A percentile compares a stretch with the other conserved stretches of the same genome.
These are phyloP conservation scores for Kurtzmaniella fragi DNA, from an alignment of 805 yeast species.

Conservation along the genomic window DNA sequence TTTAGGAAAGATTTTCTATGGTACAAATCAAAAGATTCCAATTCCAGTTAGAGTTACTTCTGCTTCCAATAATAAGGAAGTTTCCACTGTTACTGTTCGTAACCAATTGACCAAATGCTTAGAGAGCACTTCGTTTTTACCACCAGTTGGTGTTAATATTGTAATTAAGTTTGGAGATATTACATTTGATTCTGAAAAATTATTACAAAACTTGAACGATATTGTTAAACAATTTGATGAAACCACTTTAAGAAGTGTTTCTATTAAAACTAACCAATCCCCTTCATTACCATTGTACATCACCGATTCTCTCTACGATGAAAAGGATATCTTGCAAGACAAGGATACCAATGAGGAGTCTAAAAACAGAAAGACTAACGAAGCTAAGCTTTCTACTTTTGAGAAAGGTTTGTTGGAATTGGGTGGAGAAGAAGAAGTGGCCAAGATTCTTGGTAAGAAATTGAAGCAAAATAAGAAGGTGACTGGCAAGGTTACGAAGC, in stretches of 20 bases:
- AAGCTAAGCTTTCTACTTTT: conserved; percentile 48
- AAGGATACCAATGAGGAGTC: conserved; percentile 15
- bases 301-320: conserved; percentile 49
- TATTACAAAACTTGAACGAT: conserved; percentile 57
- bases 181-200: conserved; percentile 30
- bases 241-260: conserved; percentile 50
- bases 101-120: conserved; percentile 58
- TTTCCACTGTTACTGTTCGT: conserved; percentile 45
- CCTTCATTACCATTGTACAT: conserved; percentile 84
- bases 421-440: conserved; percentile 71
- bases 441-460: conserved; percentile 56
- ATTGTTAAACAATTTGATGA: conserved; percentile 45
- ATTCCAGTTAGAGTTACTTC: conserved; percentile 23
- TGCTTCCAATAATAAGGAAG: conserved; percentile 30
- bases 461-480: conserved; percentile 21
- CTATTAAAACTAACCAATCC: conserved; percentile 62
- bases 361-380: conserved; percentile 11
- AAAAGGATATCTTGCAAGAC: conserved; percentile 43
- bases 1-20: conserved; percentile 75
- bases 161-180: conserved; percentile 63
- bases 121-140: conserved; percentile 52
- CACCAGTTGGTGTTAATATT: conserved; percentile 72
- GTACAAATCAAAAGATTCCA: conserved; percentile 49
- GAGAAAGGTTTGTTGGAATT: conserved; percentile 78
- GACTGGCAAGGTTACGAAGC: conserved; percentile 15